A percentile compares a stretch with the other conserved stretches of the same genome.
Conservation (phyloP, 1,284 basidiomycete genomes). For the Apiotrichum montevideense region DNA sequence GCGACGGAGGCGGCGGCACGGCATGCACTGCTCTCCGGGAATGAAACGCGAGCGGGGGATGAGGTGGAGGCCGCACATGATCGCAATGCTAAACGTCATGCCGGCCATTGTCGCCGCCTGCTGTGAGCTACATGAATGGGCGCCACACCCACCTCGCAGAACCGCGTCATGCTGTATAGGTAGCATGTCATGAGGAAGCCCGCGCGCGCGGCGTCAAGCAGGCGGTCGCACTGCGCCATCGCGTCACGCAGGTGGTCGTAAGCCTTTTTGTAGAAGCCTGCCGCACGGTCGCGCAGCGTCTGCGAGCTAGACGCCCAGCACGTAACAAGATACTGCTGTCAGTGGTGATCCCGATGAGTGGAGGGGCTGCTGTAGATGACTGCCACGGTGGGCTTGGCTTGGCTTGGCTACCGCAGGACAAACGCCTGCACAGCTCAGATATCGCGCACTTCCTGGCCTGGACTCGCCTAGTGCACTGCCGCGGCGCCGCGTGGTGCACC, state of each 20-base stretch:
- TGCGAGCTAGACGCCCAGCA: constrained; percentile 10
- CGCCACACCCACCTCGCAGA: not conserved
- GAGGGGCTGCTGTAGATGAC: no score
- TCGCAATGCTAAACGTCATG: constrained; percentile 4
- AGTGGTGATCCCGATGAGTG: not conserved
- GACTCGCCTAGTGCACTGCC: no score
- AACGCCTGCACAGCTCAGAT: no score
- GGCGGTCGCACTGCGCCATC: not conserved
- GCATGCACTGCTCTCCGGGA: not conserved
- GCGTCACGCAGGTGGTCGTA: constrained; percentile 4
- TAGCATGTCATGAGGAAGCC: constrained; percentile 6
- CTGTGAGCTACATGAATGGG: not conserved
- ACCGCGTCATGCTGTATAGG: constrained; percentile 1
- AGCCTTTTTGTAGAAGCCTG: constrained; percentile 7
- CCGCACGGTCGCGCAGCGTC: constrained; percentile 4
- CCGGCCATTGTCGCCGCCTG: not conserved
- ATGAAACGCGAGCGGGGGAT: constrained; percentile 8
- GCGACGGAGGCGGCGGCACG: not conserved
- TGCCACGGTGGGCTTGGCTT: no score
- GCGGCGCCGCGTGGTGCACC: no score
- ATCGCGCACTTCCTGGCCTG: no score
- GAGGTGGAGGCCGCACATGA: constrained; percentile 7
- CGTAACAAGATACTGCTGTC: constrained; percentile 12
- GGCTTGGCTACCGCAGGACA: no score
- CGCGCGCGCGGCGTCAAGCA: constrained; percentile 13